Base-by-base conservation (phyloP, 768 basidiomycete species). In the Megacollybia marginata region DNA sequence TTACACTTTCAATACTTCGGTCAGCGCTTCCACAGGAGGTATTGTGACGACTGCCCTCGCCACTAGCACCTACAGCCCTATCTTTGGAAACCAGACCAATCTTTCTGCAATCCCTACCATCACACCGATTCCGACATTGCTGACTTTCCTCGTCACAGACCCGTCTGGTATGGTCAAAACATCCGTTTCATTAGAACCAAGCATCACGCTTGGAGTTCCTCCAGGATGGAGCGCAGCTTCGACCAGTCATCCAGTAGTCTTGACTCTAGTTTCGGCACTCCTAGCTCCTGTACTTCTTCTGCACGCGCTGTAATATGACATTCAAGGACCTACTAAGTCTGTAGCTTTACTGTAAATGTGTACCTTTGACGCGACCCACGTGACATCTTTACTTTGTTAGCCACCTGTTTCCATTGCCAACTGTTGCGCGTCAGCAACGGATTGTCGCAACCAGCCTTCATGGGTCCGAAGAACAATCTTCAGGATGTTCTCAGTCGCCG, bases 1-100 rank as follows among this genome's bases (percentile, higher is more conserved):
- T 0, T 91, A 88, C 61, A 62, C 70, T 7, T 80, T 89, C 59
- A 89, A 89, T 56, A 73, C 85, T 0, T 84, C 88, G 4, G 64
- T 87, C 44, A 55, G 74, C 9, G 79, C 77, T 4, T 52, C 70
- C 13, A 59, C 75, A 2, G 82, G 83, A 7, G 76, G 77, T 46
- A 71, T 84, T 18, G 79, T 80, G 4, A 53, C 66, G 3, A 73
- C 80, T 15, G 85, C 79, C 33, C 78, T 89, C 18, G 88, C 80
- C 15, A 83, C 81, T 1, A 82, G 79, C 62, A 88, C 87, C 3
- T 91, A 91, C 58, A 69, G 63, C 33, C 72, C 88, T 0, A 67
- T 87, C 23, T 64, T 85, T 45, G 76, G 67, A 16, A 51, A 65
- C 54, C 53, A 68, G 63, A 62, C 40, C 45, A 81, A 76, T 54